phyloP scores from a whole-genome alignment of 2,329 filamentous ascomycete species.

The Epichloe gansuensis region DNA sequence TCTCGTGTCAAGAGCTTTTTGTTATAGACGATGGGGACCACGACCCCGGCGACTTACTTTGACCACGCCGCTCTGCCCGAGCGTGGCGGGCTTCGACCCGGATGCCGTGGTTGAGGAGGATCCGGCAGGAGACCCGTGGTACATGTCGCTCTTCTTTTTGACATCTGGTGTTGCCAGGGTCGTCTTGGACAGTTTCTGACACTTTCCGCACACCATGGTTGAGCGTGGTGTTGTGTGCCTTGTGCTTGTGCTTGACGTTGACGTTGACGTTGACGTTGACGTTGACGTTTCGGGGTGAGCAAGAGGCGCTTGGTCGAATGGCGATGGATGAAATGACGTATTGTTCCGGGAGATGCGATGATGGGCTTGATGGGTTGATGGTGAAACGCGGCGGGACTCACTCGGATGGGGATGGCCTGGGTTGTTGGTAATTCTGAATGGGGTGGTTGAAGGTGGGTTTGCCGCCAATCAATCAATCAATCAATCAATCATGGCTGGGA shows the following conservation, averaged over 20 bases:
- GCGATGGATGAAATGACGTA: not conserved
- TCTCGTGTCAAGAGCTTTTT: no score
- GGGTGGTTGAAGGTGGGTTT: not conserved
- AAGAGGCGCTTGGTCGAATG: not conserved
- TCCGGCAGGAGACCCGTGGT: slow-evolving; percentile 43
- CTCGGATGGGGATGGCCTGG: not conserved
- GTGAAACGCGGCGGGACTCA: not conserved
- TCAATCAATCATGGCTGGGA: no score
- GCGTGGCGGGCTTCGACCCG: slow-evolving; percentile 36
- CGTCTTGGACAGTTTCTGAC: slow-evolving; percentile 49
- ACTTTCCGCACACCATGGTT: slow-evolving; percentile 52
- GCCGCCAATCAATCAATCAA: not conserved
- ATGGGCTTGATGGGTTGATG: not conserved
- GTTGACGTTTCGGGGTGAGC: no score
- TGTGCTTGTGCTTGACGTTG: not conserved
- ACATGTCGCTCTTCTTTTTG: slow-evolving; percentile 56
- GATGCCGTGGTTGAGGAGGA: slow-evolving; percentile 25
- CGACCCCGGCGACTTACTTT: slow-evolving; percentile 30
- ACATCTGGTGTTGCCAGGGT: slow-evolving; percentile 49
- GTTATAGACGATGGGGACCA: not conserved
- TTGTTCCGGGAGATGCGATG: not conserved
- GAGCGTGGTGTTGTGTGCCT: not conserved
- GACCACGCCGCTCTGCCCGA: slow-evolving; percentile 45
- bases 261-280: no score
- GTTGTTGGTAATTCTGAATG: not conserved